These are phyloP conservation scores for Rhodotorula sp. DNA, from an alignment of 1,284 basidiomycete species.

Conservation along the genomic window DNA sequence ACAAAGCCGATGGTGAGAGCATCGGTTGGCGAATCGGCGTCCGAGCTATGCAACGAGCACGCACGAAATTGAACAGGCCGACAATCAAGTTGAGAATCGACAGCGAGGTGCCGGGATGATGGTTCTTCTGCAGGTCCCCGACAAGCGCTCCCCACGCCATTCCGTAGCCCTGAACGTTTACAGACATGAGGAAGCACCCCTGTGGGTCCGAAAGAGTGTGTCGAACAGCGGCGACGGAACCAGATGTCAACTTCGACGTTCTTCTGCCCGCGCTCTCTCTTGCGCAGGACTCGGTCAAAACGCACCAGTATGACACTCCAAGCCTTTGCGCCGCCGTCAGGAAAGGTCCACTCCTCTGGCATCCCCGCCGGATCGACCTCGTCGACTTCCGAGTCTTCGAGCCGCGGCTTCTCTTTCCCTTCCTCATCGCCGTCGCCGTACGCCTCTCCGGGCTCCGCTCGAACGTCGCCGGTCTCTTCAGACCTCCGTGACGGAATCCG, in stretches of 20 bases:
- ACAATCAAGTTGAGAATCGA: conserved; percentile 20
- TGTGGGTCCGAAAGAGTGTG: not conserved
- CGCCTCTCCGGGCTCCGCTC: not conserved
- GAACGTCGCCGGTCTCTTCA: not conserved
- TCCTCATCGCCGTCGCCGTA: not conserved
- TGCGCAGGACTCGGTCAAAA: not conserved
- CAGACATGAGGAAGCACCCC: conserved; percentile 36
- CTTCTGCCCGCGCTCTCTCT: not conserved
- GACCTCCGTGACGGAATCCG: not conserved
- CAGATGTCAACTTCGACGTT: not conserved
- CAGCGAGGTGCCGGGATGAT: conserved; percentile 10
- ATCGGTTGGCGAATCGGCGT: conserved; percentile 16
- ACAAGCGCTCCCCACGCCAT: conserved; percentile 29
- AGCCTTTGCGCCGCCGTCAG: conserved; percentile 33
- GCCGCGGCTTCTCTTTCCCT: not conserved
- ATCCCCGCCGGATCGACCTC: not conserved
- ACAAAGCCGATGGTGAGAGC: not conserved
- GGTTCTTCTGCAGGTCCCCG: not conserved
- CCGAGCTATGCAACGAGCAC: not conserved
- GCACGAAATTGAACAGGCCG: not conserved
- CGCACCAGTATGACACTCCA: conserved; percentile 37
- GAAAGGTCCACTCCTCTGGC: conserved; percentile 36
- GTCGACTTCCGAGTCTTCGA: not conserved
- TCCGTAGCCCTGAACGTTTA: conserved; percentile 30
- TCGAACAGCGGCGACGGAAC: not conserved